A percentile compares a stretch with the other conserved stretches of the same genome.
Evolutionary conservation across 768 basidiomycete genomes (phyloP).

Genomic region (Termitomyces heimii): DNA sequence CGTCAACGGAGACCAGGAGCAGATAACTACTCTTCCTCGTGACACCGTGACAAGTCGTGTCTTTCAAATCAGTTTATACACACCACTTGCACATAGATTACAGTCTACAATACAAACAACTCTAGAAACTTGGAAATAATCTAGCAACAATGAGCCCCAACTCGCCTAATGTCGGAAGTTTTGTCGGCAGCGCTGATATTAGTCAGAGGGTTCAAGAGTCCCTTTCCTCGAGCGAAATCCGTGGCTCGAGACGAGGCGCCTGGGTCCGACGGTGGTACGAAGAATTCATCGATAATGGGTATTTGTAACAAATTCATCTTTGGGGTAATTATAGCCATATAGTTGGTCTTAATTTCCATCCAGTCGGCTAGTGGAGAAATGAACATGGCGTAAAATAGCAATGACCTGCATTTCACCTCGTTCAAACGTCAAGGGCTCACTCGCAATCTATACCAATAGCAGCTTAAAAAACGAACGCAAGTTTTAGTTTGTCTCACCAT

Average conservation of each 20-base stretch:
- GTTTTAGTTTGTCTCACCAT: slow-evolving; percentile 44
- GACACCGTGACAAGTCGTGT: slow-evolving; percentile 4
- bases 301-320: slow-evolving; percentile 95
- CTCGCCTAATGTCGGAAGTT: slow-evolving; percentile 7
- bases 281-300: slow-evolving; percentile 91
- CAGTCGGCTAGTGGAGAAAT: slow-evolving; percentile 65
- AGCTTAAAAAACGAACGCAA: slow-evolving; percentile 1
- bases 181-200: slow-evolving; percentile 19
- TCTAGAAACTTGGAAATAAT: neutral
- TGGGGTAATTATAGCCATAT: slow-evolving; percentile 91
- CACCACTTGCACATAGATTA: neutral
- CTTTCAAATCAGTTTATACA: neutral
- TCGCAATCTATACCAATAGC: slow-evolving; percentile 53
- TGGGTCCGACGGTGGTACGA: slow-evolving; percentile 83
- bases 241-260: slow-evolving; percentile 60
- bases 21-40: neutral
- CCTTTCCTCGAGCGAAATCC: slow-evolving; percentile 85
- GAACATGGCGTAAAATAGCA: neutral
- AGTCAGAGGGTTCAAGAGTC: slow-evolving; percentile 63
- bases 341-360: slow-evolving; percentile 98
- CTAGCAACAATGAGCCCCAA: slow-evolving; percentile 14
- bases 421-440: slow-evolving; percentile 96
- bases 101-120: neutral
- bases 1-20: neutral
- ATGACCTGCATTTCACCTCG: slow-evolving; percentile 44